phyloP scores from a whole-genome alignment of 805 yeast species.

The Metschnikowia borealis region DNA sequence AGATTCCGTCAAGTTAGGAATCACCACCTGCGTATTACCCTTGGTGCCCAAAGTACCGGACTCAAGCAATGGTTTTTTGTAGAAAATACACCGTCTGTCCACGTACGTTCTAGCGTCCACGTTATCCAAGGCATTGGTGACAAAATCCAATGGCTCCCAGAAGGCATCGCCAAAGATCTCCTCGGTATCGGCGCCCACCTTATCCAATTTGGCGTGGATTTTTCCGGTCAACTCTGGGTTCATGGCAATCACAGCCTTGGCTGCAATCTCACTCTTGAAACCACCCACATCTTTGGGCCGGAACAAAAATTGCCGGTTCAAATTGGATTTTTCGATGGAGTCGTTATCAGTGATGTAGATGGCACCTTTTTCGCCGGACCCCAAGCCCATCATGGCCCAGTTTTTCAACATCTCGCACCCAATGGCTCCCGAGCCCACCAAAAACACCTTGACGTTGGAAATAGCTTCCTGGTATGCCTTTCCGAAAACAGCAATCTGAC shows the following conservation, averaged over 20 bases:
- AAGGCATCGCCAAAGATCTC: slow-evolving; percentile 76
- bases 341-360: slow-evolving; percentile 90
- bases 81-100: slow-evolving; percentile 94
- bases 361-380: slow-evolving; percentile 84
- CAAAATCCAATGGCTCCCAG: slow-evolving; percentile 82
- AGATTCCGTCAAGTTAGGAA: slow-evolving; percentile 91
- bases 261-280: slow-evolving; percentile 87
- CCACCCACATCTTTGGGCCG: slow-evolving; percentile 92
- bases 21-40: slow-evolving; percentile 95
- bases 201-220: slow-evolving; percentile 73
- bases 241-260: slow-evolving; percentile 77
- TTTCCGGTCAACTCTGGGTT: slow-evolving; percentile 79
- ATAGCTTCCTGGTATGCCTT: slow-evolving; percentile 65
- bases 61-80: slow-evolving; percentile 84
- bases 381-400: slow-evolving; percentile 97
- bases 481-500: slow-evolving; percentile 95
- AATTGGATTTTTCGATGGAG: slow-evolving; percentile 89
- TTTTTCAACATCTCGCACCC: slow-evolving; percentile 98
- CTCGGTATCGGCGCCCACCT: slow-evolving; percentile 93
- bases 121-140: slow-evolving; percentile 94
- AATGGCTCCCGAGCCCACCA: slow-evolving; percentile 97
- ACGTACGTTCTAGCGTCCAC: slow-evolving; percentile 98
- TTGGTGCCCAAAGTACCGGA: slow-evolving; percentile 98
- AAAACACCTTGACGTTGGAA: slow-evolving; percentile 75
- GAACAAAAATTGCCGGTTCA: slow-evolving; percentile 94